A percentile compares a stretch with the other conserved stretches of the same genome.
Conservation (phyloP, 2,329 filamentous ascomycete species). For the Diaporthe longicolla region DNA sequence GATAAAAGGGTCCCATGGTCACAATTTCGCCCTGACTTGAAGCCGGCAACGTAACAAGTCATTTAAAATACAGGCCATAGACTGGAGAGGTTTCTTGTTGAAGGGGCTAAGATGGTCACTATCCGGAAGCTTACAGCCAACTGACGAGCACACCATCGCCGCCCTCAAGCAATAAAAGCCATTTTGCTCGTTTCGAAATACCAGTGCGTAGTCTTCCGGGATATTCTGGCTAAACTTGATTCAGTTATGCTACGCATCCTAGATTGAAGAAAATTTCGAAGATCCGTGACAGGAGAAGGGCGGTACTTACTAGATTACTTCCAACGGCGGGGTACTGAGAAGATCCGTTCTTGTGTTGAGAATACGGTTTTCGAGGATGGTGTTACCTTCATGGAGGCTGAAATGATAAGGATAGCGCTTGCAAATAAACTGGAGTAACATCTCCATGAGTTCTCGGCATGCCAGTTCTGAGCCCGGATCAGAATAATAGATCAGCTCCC, state of each 20-base stretch:
- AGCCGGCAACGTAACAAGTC: not conserved
- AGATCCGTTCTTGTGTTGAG: constrained; percentile 74
- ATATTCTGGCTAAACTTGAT: constrained; percentile 73
- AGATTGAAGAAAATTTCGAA: not conserved
- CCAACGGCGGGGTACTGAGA: constrained; percentile 73
- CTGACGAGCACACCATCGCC: constrained; percentile 81
- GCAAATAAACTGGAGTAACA: constrained; percentile 84
- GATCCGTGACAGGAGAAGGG: not conserved
- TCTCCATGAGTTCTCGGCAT: constrained; percentile 91
- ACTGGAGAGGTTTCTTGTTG: not conserved
- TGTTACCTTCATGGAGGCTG: constrained; percentile 63
- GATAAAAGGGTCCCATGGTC: not conserved
- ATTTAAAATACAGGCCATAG: not conserved
- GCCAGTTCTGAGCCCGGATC: constrained; percentile 83
- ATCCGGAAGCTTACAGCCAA: constrained; percentile 62
- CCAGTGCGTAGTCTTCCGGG: constrained; percentile 87
- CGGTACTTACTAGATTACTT: constrained; percentile 57
- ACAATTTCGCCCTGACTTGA: not conserved
- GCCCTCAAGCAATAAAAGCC: constrained; percentile 83
- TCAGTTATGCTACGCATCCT: not conserved
- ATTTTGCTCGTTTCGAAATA: constrained; percentile 77
- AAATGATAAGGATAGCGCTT: constrained; percentile 85
- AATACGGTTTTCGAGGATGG: constrained; percentile 77
- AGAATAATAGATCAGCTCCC: constrained; percentile 73
- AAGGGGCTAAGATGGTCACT: not conserved